Percentiles rank a stretch among this genome's conserved stretches.
Evolutionary conservation across 495 filamentous ascomycete genomes (phyloP).

Genomic region (Cladorrhinum samala): DNA sequence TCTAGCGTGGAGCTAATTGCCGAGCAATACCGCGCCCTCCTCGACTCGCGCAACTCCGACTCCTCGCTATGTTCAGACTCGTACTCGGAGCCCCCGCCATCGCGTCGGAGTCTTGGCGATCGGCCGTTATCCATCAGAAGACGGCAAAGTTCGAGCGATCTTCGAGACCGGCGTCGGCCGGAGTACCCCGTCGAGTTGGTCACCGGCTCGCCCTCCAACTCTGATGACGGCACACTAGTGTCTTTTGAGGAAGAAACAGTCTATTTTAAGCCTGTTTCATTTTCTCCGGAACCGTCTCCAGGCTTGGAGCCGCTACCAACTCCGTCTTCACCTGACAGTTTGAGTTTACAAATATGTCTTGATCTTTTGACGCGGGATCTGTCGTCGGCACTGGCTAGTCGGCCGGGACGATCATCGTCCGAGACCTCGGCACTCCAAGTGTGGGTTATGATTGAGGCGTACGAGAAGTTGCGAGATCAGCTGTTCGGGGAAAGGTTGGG

Average conservation of each 20-base stretch:
- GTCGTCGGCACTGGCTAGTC: slow-evolving; percentile 26
- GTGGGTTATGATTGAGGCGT: slow-evolving; percentile 47
- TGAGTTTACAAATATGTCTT: slow-evolving; percentile 37
- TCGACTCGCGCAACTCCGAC: slow-evolving; percentile 29
- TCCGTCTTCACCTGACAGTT: slow-evolving; percentile 23
- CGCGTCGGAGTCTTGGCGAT: slow-evolving; percentile 7
- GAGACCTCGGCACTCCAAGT: slow-evolving; percentile 52
- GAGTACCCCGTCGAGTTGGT: neutral
- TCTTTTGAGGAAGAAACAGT: slow-evolving; percentile 37
- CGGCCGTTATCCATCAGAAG: neutral
- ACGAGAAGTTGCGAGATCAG: slow-evolving; percentile 38
- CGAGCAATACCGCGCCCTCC: slow-evolving; percentile 38
- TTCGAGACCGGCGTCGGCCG: neutral
- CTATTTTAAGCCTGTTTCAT: slow-evolving; percentile 35
- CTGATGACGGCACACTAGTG: slow-evolving; percentile 41
- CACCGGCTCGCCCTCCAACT: slow-evolving; percentile 24
- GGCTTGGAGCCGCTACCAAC: slow-evolving; percentile 8
- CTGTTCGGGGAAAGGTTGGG: slow-evolving; percentile 18
- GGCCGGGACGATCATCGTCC: slow-evolving; percentile 13
- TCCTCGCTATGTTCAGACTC: slow-evolving; percentile 7
- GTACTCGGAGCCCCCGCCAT: slow-evolving; percentile 19
- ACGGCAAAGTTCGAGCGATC: slow-evolving; percentile 13
- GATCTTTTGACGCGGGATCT: slow-evolving; percentile 39
- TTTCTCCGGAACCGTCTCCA: slow-evolving; percentile 9
- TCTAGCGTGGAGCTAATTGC: slow-evolving; percentile 40